Evolutionary conservation across 2,329 filamentous ascomycete genomes (phyloP).

Genomic region (Mariannaea elegans): DNA sequence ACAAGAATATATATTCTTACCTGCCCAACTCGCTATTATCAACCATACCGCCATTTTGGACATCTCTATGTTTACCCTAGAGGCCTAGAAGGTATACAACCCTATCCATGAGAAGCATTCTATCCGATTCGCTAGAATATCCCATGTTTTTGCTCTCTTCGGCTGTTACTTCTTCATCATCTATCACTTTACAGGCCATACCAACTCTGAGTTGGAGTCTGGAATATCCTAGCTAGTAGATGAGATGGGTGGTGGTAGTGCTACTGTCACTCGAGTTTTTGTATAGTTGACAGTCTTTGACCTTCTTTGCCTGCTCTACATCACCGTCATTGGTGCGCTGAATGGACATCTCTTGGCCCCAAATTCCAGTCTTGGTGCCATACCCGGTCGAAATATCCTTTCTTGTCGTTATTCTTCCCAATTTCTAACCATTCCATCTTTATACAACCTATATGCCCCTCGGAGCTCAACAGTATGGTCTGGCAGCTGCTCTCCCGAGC

Average conservation of each 20-base stretch:
- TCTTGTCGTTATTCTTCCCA: constrained; percentile 34
- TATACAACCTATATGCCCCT: constrained; percentile 34
- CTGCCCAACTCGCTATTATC: constrained; percentile 44
- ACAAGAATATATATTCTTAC: constrained; percentile 35
- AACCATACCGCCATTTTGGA: constrained; percentile 32
- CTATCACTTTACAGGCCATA: constrained; percentile 25
- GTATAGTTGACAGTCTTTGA: constrained; percentile 40
- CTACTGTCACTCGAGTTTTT: constrained; percentile 35
- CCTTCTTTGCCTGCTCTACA: constrained; percentile 47
- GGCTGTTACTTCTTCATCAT: constrained; percentile 32
- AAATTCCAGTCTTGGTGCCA: constrained; percentile 39
- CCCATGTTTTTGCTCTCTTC: constrained; percentile 38
- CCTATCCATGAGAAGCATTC: background rate
- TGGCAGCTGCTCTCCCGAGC: constrained; percentile 74
- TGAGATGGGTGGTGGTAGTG: constrained; percentile 54
- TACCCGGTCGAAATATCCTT: constrained; percentile 57
- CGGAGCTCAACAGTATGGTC: constrained; percentile 62
- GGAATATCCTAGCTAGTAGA: constrained; percentile 46
- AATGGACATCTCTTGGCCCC: constrained; percentile 44
- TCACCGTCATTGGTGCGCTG: constrained; percentile 49
- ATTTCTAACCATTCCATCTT: constrained; percentile 39
- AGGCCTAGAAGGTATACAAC: constrained; percentile 21
- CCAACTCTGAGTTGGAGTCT: constrained; percentile 43
- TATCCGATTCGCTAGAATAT: constrained; percentile 20
- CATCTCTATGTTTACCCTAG: constrained; percentile 29